Evolutionary conservation across 1,139 yeast species (phyloP).

Genomic region (Suhomyces bribrorum): DNA sequence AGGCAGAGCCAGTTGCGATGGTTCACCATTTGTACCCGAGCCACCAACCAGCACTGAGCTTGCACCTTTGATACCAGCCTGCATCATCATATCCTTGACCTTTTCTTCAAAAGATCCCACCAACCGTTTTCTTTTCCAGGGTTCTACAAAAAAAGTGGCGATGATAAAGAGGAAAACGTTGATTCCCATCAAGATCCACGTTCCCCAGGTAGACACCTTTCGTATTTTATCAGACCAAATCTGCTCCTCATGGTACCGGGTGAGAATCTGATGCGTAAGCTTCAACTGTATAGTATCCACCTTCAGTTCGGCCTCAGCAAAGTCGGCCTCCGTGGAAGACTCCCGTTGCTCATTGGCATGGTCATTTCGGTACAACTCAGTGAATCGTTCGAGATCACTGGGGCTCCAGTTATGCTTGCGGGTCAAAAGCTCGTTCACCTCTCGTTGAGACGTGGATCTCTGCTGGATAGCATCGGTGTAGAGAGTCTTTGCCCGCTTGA

Average conservation of each 20-base stretch:
- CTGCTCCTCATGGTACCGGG: conserved; percentile 95
- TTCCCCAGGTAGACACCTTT: conserved; percentile 95
- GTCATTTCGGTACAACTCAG: conserved; percentile 76
- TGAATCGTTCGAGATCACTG: conserved; percentile 78
- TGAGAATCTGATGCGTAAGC: conserved; percentile 74
- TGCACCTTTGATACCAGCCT: too few relatives aligned
- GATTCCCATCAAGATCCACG: conserved; percentile 85
- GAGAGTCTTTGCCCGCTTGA: conserved; percentile 49
- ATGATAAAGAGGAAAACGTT: conserved; percentile 75
- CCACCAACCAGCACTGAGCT: too few relatives aligned
- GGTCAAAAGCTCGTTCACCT: conserved; percentile 84
- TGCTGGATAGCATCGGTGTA: conserved; percentile 66
- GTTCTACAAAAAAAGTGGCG: conserved; percentile 88
- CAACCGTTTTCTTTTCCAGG: conserved; percentile 84
- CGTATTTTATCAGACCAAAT: conserved; percentile 97
- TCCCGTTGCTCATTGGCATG: conserved; percentile 73
- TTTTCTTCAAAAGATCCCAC: conserved; percentile 83
- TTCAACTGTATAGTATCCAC: conserved; percentile 73
- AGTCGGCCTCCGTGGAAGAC: conserved; percentile 46
- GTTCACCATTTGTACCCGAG: too few relatives aligned
- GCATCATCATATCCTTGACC: conserved; percentile 45
- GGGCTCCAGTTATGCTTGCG: conserved; percentile 83
- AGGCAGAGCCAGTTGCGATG: neutral
- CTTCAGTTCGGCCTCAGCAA: conserved; percentile 58
- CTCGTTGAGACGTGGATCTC: conserved; percentile 75